Conservation (phyloP, 2,329 filamentous ascomycete species). For the Hortaea werneckii region DNA sequence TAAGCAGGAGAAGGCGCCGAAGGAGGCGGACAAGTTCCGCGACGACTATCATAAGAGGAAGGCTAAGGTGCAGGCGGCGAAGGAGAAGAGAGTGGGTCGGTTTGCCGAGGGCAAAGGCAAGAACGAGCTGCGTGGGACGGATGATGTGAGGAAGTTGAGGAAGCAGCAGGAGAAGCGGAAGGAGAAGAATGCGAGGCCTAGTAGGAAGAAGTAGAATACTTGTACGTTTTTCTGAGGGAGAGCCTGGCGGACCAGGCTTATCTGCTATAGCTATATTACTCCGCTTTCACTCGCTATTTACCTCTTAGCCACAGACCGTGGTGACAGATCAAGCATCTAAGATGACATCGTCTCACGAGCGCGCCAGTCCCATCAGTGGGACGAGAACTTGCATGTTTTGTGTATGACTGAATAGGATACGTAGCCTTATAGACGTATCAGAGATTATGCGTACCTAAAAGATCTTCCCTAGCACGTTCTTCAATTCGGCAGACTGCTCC, state of each 20-base stretch:
- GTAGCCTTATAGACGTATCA: no score
- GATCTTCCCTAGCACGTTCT: conserved; percentile 10
- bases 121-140: conserved; percentile 68
- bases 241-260: no score
- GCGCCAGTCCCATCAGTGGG: no score
- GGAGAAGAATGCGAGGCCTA: conserved; percentile 80
- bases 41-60: conserved; percentile 86
- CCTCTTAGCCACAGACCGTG: no score
- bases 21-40: conserved; percentile 82
- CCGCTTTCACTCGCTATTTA: no score
- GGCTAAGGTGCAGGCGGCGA: conserved; percentile 78
- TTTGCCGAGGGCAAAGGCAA: conserved; percentile 65
- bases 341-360: no score
- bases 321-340: no score
- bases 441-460: conserved; percentile 6
- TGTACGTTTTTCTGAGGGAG: no score
- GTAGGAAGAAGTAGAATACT: background rate
- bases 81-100: conserved; percentile 68
- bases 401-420: no score
- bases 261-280: no score
- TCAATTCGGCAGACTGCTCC: conserved; percentile 4
- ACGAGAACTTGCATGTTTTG: no score
- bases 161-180: conserved; percentile 63
- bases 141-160: conserved; percentile 77
- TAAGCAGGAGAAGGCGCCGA: conserved; percentile 77